Conservation (phyloP, 768 basidiomycete genomes). For the Mrakia frigida region DNA sequence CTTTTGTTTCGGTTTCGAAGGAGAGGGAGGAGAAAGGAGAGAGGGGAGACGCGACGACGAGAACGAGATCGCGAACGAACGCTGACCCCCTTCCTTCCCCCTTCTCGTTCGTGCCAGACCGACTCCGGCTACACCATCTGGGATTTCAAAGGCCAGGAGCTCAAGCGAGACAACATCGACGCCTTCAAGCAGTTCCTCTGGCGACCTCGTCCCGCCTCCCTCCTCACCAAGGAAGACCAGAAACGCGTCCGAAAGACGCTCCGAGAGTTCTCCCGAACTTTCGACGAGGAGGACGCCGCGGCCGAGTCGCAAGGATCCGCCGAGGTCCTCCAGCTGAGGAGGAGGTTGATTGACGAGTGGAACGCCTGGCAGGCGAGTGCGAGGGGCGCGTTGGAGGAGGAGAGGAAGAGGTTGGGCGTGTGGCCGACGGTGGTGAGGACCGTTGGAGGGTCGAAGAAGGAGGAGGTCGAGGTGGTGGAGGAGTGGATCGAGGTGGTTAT, state of each 20-base stretch:
- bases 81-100: neutral
- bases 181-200: slow-evolving; percentile 98
- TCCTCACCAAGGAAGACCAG: slow-evolving; percentile 83
- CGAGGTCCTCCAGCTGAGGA: slow-evolving; percentile 81
- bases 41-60: neutral
- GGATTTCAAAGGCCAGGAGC: slow-evolving; percentile 96
- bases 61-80: neutral
- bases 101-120: slow-evolving; percentile 53
- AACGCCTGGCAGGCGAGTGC: slow-evolving; percentile 86
- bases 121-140: slow-evolving; percentile 95
- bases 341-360: slow-evolving; percentile 95
- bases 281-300: slow-evolving; percentile 94
- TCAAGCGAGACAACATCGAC: slow-evolving; percentile 74
- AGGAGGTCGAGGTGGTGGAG: slow-evolving; percentile 69
- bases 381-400: slow-evolving; percentile 61
- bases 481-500: slow-evolving; percentile 91
- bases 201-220: slow-evolving; percentile 87
- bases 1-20: neutral
- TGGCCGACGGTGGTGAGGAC: slow-evolving; percentile 37
- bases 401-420: slow-evolving; percentile 47
- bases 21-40: neutral
- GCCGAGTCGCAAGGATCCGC: slow-evolving; percentile 93
- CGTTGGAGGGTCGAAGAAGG: slow-evolving; percentile 38
- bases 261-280: slow-evolving; percentile 80
- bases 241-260: slow-evolving; percentile 79